Conservation (phyloP, 352 stramenopile species). For the Pythium sp. region DNA sequence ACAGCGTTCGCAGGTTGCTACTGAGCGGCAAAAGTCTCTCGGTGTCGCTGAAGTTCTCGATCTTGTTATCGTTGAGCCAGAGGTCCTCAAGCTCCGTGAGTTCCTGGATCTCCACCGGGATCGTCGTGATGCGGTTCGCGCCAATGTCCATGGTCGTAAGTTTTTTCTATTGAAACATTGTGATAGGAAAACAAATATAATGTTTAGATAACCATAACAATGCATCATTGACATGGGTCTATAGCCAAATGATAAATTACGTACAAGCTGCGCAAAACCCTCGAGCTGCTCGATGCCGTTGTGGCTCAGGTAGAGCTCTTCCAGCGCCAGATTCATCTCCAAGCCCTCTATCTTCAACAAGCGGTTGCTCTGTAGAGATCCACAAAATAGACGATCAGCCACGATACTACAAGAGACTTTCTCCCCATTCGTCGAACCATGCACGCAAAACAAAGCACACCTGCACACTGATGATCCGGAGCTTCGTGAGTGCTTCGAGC, state of each 20-base stretch:
- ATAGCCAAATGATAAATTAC: constrained; percentile 3
- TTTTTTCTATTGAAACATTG: constrained; percentile 35
- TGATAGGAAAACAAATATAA: neutral
- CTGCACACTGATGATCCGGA: constrained; percentile 86
- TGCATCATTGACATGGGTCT: no score
- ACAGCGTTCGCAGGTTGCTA: constrained; percentile 88
- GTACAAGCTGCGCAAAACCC: constrained; percentile 71
- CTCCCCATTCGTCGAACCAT: constrained; percentile 8
- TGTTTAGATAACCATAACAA: neutral
- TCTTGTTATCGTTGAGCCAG: constrained; percentile 74
- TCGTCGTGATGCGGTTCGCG: constrained; percentile 78
- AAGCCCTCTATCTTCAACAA: constrained; percentile 93
- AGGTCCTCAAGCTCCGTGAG: constrained; percentile 65
- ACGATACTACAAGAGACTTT: neutral
- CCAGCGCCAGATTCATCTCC: constrained; percentile 75
- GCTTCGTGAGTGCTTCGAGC: constrained; percentile 83
- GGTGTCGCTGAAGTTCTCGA: constrained; percentile 60
- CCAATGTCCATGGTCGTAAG: constrained; percentile 72
- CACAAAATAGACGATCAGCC: no score
- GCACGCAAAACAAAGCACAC: constrained; percentile 13
- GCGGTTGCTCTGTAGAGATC: constrained; percentile 91
- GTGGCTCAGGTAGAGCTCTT: constrained; percentile 98
- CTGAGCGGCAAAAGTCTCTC: constrained; percentile 73
- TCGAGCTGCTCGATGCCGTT: constrained; percentile 94
- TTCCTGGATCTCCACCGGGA: constrained; percentile 40